These are phyloP conservation scores for Puccinia triticina DNA, from an alignment of 1,284 basidiomycete genomes.

Conservation along the genomic window DNA sequence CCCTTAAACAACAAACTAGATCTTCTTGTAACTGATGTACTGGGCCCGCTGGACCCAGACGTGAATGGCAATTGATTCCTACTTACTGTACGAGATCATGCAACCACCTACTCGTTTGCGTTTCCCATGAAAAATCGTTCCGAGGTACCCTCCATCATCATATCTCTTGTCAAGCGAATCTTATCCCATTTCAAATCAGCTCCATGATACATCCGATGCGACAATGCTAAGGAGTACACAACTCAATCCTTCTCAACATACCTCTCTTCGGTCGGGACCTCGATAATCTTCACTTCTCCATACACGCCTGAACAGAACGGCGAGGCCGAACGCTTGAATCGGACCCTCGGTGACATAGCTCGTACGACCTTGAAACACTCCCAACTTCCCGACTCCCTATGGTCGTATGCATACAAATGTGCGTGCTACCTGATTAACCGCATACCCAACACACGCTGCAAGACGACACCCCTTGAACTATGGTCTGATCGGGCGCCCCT, in stretches of 20 bases:
- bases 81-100: not conserved
- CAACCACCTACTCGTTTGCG: not conserved
- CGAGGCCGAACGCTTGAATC: slow-evolving; percentile 16
- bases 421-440: too few species aligned
- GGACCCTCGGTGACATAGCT: slow-evolving; percentile 28
- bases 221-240: too few species aligned
- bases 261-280: too few species aligned
- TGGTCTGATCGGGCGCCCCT: not conserved
- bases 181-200: too few species aligned
- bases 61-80: not conserved
- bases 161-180: too few species aligned
- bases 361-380: not conserved
- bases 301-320: too few species aligned
- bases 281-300: too few species aligned
- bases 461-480: not conserved
- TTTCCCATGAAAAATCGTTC: not conserved
- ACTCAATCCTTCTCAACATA: too few species aligned
- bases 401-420: slow-evolving; percentile 12
- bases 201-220: too few species aligned
- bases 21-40: slow-evolving; percentile 13
- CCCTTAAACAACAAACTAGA: not conserved
- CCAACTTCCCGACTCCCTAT: not conserved
- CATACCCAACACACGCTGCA: not conserved
- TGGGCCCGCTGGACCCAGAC: not conserved
- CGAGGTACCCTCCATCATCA: too few species aligned